Conservation (phyloP, 768 basidiomycete genomes). For the Tricholoma hemisulphureum region DNA sequence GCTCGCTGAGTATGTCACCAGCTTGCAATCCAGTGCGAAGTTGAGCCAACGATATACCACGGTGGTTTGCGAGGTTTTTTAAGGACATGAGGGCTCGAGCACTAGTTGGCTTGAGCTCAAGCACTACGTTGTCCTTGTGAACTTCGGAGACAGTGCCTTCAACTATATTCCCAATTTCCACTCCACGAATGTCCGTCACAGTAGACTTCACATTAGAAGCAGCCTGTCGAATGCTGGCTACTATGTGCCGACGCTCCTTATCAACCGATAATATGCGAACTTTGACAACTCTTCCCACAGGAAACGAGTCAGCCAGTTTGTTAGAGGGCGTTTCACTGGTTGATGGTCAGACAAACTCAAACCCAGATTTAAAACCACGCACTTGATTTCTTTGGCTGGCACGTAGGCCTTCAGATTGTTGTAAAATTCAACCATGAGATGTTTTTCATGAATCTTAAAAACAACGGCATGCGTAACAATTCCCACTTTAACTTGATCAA, state of each 20-base stretch:
- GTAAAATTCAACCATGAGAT: slow-evolving; percentile 85
- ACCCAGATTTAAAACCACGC: slow-evolving; percentile 15
- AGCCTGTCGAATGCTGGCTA: slow-evolving; percentile 87
- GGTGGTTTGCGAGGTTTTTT: slow-evolving; percentile 81
- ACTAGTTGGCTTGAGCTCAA: slow-evolving; percentile 68
- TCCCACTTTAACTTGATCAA: slow-evolving; percentile 71
- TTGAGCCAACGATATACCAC: slow-evolving; percentile 62
- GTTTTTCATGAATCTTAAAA: slow-evolving; percentile 77
- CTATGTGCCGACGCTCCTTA: slow-evolving; percentile 57
- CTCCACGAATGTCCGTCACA: slow-evolving; percentile 61
- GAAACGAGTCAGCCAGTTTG: slow-evolving; percentile 63
- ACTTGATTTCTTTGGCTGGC: slow-evolving; percentile 82
- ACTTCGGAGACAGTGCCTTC: slow-evolving; percentile 74
- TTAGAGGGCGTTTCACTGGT: slow-evolving; percentile 62
- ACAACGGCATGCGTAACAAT: slow-evolving; percentile 78
- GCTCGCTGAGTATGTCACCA: slow-evolving; percentile 69
- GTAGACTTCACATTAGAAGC: slow-evolving; percentile 46
- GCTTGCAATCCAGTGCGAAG: slow-evolving; percentile 59
- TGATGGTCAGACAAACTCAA: slow-evolving; percentile 8
- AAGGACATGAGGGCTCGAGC: slow-evolving; percentile 83
- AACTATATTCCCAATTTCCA: slow-evolving; percentile 76
- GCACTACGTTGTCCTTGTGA: slow-evolving; percentile 79
- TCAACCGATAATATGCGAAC: slow-evolving; percentile 75
- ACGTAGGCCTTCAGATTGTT: slow-evolving; percentile 84
- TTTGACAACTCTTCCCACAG: slow-evolving; percentile 79